Evolutionary conservation across 2,329 filamentous ascomycete species (phyloP), one percentile per base, ranked within the genome.

Genomic region (Penicillium glabrum): DNA sequence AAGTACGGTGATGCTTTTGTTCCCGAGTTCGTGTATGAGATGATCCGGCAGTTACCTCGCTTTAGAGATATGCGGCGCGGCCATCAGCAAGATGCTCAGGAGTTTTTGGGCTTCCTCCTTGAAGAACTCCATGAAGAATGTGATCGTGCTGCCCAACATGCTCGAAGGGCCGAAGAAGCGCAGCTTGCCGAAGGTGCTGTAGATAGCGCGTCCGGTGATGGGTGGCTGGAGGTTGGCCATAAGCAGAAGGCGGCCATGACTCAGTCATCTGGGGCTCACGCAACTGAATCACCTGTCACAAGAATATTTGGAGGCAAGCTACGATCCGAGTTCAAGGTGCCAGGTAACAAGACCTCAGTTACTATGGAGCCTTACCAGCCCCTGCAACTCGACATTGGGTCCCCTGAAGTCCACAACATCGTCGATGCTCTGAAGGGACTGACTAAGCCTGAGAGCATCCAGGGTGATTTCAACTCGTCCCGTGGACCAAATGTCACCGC

Each of bases 51-150:
- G 66, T 82, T 97, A 56, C 89, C 92, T 44, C 87, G 92, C 52
- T 99, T 99, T 75, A 88, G 90, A 24, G 90, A 89, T 69, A 97
- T 99, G 92, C 88, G 90, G 72, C 89, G 92, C 59, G 95, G 95
- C 16, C 93, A 97, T 67, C 95, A 99, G 73, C 93, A 99, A 79
- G 95, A 99, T 77, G 95, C 95, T 1, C 92, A 99, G 71, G 95
- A 99, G 70, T 99, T 99, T 65, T 80, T 99, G 24, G 93, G 93
- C 0, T 96, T 98, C 72, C 80, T 99, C 33, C 82, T 99, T 4
- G 93, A 96, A 69, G 91, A 91, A 47, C 84, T 99, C 33, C 93
- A 97, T 67, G 93, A 98, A 62, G 95, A 99, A 74, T 97, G 93
- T 71, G 86, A 87, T 16, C 83, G 87, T 56, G 87, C 93, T 46